Conservation (phyloP, 192 early-diverging fungal genomes). For the Podila clonocystis region DNA sequence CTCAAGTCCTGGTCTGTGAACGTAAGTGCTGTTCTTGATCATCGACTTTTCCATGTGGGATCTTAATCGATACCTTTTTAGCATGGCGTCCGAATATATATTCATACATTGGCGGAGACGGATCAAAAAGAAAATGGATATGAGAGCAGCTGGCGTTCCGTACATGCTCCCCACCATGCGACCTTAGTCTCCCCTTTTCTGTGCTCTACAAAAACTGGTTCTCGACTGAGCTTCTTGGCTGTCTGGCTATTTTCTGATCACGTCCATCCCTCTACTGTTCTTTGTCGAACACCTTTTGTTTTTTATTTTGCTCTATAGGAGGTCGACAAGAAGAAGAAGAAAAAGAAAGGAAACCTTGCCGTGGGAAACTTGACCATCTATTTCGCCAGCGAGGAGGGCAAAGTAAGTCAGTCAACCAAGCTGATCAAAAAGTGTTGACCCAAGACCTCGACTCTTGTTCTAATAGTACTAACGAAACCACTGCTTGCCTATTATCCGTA, state of each 20-base stretch:
- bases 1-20: conserved; percentile 61
- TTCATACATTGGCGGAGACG: no score
- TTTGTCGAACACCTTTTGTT: conserved; percentile 2
- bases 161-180: no score
- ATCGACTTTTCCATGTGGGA: no score
- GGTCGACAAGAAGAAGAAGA: conserved; percentile 81
- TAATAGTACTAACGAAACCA: no score
- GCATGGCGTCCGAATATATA: not conserved
- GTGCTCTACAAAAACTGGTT: conserved; percentile 1
- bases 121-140: no score
- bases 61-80: no score
- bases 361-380: conserved; percentile 70
- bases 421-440: no score
- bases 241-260: not conserved
- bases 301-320: conserved; percentile 42
- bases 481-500: conserved; percentile 6
- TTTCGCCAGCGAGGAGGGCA: conserved; percentile 71
- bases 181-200: not conserved
- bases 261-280: not conserved
- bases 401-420: conserved; percentile 27
- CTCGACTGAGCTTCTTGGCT: conserved; percentile 4
- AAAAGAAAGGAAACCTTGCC: conserved; percentile 70
- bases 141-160: not conserved
- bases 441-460: no score
- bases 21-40: conserved; percentile 22